Conservation (phyloP, 345 rosid genomes). For the Passiflora organensis region DNA sequence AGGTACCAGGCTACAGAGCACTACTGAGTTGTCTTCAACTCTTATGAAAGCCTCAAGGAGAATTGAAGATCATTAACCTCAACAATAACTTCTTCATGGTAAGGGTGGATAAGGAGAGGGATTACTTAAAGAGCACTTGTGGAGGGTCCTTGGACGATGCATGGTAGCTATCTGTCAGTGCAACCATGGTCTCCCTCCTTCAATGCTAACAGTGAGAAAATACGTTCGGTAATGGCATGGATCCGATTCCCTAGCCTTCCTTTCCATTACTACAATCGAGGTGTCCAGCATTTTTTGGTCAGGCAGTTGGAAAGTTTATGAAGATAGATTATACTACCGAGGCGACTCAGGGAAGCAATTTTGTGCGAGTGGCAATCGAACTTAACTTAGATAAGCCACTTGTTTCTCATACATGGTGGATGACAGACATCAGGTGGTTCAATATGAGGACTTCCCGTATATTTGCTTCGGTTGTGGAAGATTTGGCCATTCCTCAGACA, state of each 20-base stretch:
- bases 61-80: background rate
- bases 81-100: background rate
- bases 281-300: background rate
- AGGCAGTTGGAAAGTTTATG: background rate
- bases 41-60: background rate
- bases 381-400: background rate
- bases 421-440: no score
- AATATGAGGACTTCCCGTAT: no score
- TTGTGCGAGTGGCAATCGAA: background rate
- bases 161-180: background rate
- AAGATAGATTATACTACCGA: background rate
- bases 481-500: no score
- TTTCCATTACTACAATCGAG: background rate
- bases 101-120: background rate
- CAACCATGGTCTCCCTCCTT: background rate
- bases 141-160: background rate
- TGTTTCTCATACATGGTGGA: background rate
- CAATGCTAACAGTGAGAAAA: background rate
- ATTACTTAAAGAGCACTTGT: background rate
- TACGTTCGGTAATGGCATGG: background rate
- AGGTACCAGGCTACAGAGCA: no score
- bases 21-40: no score
- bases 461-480: no score
- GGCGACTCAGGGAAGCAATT: background rate
- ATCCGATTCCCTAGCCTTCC: background rate